Evolutionary conservation across 768 basidiomycete genomes (phyloP).

Genomic region (Auricularia auricula-judae): DNA sequence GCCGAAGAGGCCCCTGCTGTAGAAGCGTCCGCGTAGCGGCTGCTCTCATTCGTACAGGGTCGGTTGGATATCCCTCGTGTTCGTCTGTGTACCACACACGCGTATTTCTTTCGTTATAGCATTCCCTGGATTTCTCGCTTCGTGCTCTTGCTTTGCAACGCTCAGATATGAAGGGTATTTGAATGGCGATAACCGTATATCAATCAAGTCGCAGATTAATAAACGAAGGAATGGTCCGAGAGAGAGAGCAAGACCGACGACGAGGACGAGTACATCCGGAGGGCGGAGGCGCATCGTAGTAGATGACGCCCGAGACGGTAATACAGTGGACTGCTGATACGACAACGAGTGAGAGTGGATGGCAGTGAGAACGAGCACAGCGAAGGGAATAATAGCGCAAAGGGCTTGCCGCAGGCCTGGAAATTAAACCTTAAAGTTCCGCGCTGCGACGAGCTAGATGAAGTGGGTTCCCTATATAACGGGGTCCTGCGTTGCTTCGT

Average conservation of each 20-base stretch:
- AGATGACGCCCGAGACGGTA: background rate
- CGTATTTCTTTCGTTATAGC: background rate
- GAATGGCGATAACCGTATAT: background rate
- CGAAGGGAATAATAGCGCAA: background rate
- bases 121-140: background rate
- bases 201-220: background rate
- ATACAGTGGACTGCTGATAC: background rate
- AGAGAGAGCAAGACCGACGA: background rate
- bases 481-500: background rate
- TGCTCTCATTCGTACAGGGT: background rate
- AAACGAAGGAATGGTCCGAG: background rate
- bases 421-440: background rate
- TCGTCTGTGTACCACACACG: background rate
- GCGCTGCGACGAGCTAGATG: background rate
- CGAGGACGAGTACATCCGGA: background rate
- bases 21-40: background rate
- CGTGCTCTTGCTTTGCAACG: background rate
- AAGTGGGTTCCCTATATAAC: background rate
- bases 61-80: background rate
- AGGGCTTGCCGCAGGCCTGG: background rate
- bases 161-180: background rate
- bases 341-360: background rate
- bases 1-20: constrained; percentile 1
- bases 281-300: background rate
- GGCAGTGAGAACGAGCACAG: background rate